phyloP scores from a whole-genome alignment of 2,329 filamentous ascomycete genomes.

The Aaosphaeria arxii region DNA sequence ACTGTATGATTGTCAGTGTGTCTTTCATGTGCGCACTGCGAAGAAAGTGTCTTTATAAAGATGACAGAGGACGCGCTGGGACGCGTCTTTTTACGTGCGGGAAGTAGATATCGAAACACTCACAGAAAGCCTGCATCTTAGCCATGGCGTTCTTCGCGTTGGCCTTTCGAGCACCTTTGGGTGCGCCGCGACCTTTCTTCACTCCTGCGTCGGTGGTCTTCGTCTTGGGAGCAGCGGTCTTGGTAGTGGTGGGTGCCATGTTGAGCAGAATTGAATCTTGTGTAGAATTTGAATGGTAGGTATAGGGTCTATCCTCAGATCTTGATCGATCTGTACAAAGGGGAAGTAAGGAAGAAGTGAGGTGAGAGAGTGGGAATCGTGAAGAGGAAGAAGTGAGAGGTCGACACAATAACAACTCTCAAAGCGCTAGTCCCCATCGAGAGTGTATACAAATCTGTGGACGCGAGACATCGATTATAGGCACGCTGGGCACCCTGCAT shows the following conservation, averaged over 20 bases:
- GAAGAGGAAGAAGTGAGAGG: constrained; percentile 1
- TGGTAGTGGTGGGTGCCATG: constrained; percentile 14
- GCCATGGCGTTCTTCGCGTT: constrained; percentile 24
- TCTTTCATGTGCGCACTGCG: background rate
- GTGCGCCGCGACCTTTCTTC: constrained; percentile 20
- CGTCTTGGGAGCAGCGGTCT: constrained; percentile 20
- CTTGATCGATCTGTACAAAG: background rate
- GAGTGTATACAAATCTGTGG: background rate
- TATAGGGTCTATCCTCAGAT: background rate
- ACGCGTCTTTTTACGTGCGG: constrained; percentile 10
- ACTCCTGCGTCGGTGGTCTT: constrained; percentile 21
- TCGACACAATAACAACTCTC: background rate
- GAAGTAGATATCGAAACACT: constrained; percentile 10
- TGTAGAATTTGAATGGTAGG: background rate
- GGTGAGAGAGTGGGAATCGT: background rate
- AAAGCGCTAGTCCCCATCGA: constrained; percentile 7
- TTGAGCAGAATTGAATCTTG: background rate
- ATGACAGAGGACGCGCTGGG: constrained; percentile 10
- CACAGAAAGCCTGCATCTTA: constrained; percentile 37
- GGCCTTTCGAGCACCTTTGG: constrained; percentile 8
- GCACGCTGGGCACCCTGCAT: constrained; percentile 6
- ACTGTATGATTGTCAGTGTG: constrained; percentile 13
- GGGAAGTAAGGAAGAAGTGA: constrained; percentile 1
- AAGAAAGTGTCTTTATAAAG: no score
- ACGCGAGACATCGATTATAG: constrained; percentile 6